phyloP scores from a whole-genome alignment of 2,329 filamentous ascomycete species.

The Allantophomopsis lycopodina region DNA sequence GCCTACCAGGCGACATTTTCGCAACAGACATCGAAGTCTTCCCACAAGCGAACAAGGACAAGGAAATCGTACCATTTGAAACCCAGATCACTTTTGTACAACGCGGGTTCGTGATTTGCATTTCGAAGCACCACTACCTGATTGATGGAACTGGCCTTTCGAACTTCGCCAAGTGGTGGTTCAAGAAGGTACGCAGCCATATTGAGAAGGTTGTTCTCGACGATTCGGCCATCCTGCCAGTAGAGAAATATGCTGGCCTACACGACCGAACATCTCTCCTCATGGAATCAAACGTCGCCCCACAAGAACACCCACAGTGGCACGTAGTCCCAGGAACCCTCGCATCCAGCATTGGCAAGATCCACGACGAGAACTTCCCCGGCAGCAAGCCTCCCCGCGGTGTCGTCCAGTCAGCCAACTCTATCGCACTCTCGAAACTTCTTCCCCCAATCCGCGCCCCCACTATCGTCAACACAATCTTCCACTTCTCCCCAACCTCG shows the following conservation, averaged over 20 bases:
- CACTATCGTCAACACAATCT: conserved; percentile 1
- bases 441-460: conserved; percentile 1
- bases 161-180: conserved; percentile 3
- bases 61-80: conserved; percentile 1
- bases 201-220: not conserved
- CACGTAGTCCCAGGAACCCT: conserved; percentile 2
- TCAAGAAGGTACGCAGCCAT: conserved; percentile 1
- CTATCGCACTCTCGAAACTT: not conserved
- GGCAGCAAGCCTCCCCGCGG: not conserved
- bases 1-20: conserved; percentile 2
- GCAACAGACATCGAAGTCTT: conserved; percentile 1
- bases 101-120: conserved; percentile 3
- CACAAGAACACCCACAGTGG: not conserved
- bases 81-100: conserved; percentile 3
- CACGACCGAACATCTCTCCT: conserved; percentile 1
- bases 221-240: not conserved
- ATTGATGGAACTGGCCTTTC: conserved; percentile 1
- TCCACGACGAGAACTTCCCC: not conserved
- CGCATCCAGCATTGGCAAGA: not conserved
- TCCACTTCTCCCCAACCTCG: conserved; percentile 1
- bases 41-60: not conserved
- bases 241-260: not conserved
- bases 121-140: conserved; percentile 4
- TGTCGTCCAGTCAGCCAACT: not conserved
- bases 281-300: not conserved